Conservation (phyloP, 176 grass and related monocot genomes). For the Carex cristatella region DNA sequence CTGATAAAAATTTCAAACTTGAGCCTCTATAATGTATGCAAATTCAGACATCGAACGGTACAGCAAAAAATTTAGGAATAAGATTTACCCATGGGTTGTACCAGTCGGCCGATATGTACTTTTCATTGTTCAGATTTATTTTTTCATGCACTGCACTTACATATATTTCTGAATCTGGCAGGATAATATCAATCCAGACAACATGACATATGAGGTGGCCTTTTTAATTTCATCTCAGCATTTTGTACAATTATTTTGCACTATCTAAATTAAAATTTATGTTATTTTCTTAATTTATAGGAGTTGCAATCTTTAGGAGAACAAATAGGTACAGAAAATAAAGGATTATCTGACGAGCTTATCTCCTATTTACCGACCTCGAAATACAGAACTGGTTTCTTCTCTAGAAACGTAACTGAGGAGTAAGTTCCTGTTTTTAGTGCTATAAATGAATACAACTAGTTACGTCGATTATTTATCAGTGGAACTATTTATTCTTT, state of each 20-base stretch:
- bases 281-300: conserved; percentile 33
- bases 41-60: not conserved
- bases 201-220: conserved; percentile 86
- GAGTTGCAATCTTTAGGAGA: conserved; percentile 77
- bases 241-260: not conserved
- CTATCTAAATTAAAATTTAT: conserved; percentile 3
- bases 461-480: not conserved
- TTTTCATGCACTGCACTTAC: conserved; percentile 1
- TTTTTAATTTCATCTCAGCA: not conserved
- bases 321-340: conserved; percentile 51
- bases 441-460: not conserved
- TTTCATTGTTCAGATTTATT: not conserved
- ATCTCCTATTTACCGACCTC: conserved; percentile 55
- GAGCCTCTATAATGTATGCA: conserved; percentile 24
- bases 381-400: conserved; percentile 46
- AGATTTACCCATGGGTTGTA: not conserved
- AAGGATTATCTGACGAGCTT: conserved; percentile 80
- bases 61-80: not conserved
- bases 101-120: not conserved
- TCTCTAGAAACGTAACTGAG: conserved; percentile 49
- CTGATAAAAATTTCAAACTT: conserved; percentile 28
- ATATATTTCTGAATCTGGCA: conserved; percentile 20
- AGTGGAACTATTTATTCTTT: not conserved
- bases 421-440: conserved; percentile 40
- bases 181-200: conserved; percentile 62